phyloP scores from a whole-genome alignment of 352 stramenopile genomes.

The Pythium rishiriense region DNA sequence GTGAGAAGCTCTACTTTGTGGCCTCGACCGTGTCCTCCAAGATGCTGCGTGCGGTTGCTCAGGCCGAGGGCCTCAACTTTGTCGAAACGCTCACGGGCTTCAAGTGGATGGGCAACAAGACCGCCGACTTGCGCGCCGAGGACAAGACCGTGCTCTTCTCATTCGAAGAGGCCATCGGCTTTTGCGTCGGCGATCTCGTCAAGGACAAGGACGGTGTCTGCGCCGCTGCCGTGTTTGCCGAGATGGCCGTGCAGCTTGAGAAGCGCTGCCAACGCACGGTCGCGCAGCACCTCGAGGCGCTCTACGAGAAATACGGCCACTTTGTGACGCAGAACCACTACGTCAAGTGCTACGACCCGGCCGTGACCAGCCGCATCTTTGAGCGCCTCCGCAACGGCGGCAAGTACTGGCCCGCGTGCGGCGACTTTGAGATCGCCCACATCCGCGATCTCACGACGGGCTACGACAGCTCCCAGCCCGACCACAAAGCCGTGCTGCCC shows the following conservation, averaged over 20 bases:
- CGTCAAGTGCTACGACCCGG: constrained; percentile 93
- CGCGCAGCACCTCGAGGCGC: constrained; percentile 71
- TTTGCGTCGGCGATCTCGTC: constrained; percentile 95
- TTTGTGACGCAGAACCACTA: constrained; percentile 98
- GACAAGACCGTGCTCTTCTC: constrained; percentile 95
- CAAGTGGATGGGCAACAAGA: constrained; percentile 98
- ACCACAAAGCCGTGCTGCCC: constrained; percentile 92
- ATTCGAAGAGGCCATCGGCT: constrained; percentile 99
- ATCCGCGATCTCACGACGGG: constrained; percentile 90
- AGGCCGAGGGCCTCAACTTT: constrained; percentile 93
- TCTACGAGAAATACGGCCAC: constrained; percentile 96
- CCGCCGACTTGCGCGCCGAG: constrained; percentile 65
- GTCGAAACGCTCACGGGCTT: constrained; percentile 98
- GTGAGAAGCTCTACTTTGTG: constrained; percentile 86
- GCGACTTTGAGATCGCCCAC: constrained; percentile 72
- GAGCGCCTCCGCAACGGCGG: constrained; percentile 89
- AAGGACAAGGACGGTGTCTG: constrained; percentile 99
- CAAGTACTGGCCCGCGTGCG: constrained; percentile 83
- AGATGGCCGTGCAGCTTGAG: constrained; percentile 86
- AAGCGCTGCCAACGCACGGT: constrained; percentile 57
- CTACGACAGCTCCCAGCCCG: constrained; percentile 82
- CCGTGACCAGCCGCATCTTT: constrained; percentile 89
- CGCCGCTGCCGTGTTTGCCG: constrained; percentile 88
- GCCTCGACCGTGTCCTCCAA: constrained; percentile 97
- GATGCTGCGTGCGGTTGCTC: constrained; percentile 93